Percentiles rank a stretch among this genome's conserved stretches.
Evolutionary conservation across 768 basidiomycete species (phyloP).

Genomic region (Suillus subalutaceus): DNA sequence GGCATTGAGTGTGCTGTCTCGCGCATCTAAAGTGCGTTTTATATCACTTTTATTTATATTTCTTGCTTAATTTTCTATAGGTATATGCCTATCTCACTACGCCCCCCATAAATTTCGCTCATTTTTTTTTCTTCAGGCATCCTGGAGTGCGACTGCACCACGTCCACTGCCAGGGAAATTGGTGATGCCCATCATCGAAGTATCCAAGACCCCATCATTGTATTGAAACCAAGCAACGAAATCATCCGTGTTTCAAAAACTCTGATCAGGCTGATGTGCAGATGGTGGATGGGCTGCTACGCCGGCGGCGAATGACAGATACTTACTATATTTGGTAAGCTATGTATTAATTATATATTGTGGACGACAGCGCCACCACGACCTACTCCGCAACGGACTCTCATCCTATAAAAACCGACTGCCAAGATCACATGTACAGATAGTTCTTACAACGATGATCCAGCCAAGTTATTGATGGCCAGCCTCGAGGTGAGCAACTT

Average conservation of each 20-base stretch:
- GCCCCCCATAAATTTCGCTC: too few relatives aligned
- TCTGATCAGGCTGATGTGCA: background rate
- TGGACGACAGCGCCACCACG: background rate
- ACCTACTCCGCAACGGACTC: background rate
- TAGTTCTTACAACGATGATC: background rate
- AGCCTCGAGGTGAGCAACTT: slow-evolving; percentile 2
- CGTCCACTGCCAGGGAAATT: slow-evolving; percentile 58
- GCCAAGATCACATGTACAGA: background rate
- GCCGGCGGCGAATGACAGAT: background rate
- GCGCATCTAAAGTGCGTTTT: too few relatives aligned
- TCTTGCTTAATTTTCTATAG: too few relatives aligned
- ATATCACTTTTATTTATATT: too few relatives aligned
- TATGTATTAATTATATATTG: background rate
- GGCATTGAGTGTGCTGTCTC: too few relatives aligned
- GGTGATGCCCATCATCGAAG: slow-evolving; percentile 46
- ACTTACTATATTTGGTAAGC: background rate
- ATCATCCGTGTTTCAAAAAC: slow-evolving; percentile 19
- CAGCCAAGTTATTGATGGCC: background rate
- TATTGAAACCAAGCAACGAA: slow-evolving; percentile 65
- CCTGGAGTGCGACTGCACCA: slow-evolving; percentile 72
- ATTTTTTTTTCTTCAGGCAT: slow-evolving; percentile 28
- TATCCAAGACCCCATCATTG: slow-evolving; percentile 55
- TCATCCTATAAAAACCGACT: background rate
- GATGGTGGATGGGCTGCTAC: background rate
- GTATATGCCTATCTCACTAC: too few relatives aligned